Evolutionary conservation across 2,329 filamentous ascomycete species (phyloP).

Genomic region (Arthrocladium fulminans): DNA sequence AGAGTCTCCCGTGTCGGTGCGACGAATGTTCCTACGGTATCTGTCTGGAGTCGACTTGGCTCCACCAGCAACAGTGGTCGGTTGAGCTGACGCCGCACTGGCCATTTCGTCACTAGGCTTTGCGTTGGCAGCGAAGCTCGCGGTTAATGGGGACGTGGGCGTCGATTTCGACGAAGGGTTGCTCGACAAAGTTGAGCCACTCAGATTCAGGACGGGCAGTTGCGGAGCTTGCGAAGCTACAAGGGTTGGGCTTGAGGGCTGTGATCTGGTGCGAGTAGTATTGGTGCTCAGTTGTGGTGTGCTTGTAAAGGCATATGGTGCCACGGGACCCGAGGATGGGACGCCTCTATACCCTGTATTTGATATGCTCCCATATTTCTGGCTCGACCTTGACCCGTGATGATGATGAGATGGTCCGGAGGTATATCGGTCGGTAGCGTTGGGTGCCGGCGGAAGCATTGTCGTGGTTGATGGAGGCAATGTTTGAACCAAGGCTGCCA

Average conservation of each 20-base stretch:
- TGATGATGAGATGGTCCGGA: slow-evolving; percentile 29
- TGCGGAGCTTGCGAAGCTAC: slow-evolving; percentile 5
- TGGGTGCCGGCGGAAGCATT: slow-evolving; percentile 67
- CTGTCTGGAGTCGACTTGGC: slow-evolving; percentile 68
- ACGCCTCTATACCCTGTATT: slow-evolving; percentile 42
- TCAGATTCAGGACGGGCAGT: slow-evolving; percentile 4
- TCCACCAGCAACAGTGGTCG: slow-evolving; percentile 30
- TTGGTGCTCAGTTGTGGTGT: slow-evolving; percentile 54
- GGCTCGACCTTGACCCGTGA: slow-evolving; percentile 37
- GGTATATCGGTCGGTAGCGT: slow-evolving; percentile 51
- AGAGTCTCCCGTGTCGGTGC: slow-evolving; percentile 39
- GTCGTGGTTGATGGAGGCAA: slow-evolving; percentile 66
- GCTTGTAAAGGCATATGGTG: slow-evolving; percentile 67
- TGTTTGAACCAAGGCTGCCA: slow-evolving; percentile 78
- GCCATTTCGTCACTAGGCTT: not conserved
- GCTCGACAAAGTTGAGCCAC: slow-evolving; percentile 4
- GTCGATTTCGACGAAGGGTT: not conserved
- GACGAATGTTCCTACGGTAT: slow-evolving; percentile 62
- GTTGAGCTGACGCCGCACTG: not conserved
- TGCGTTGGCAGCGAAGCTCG: not conserved
- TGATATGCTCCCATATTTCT: slow-evolving; percentile 33
- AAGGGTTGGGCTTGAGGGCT: slow-evolving; percentile 25
- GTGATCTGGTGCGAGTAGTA: slow-evolving; percentile 36
- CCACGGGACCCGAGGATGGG: slow-evolving; percentile 56
- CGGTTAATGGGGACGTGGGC: not conserved